Evolutionary conservation across 192 early-diverging fungal species (phyloP), one percentile per base, ranked within the genome.

Genomic region (Backusella sp.): DNA sequence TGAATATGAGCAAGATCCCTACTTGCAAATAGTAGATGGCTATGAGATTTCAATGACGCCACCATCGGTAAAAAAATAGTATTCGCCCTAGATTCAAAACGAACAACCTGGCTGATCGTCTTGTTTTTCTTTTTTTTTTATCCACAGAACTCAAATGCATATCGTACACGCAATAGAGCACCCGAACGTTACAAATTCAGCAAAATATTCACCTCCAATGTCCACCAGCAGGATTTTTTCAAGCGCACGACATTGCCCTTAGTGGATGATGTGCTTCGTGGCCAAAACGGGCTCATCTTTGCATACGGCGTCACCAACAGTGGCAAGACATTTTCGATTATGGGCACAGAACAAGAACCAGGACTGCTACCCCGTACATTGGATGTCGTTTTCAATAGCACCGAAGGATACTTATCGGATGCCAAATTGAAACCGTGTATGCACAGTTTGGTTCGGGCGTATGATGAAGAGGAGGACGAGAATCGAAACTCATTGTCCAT

Each of bases 241-340:
- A 84, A 89, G 26, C 81, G 87, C 14, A 87, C 86, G 0, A 88
- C 88, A 6, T 34, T 89, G 21, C 91, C 91, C 0, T 84, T 91
- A 11, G 75, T 93, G 11, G 65, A 73, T 15, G 86, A 91, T 28
- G 72, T 90, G 7, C 79, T 92, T 14, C 52, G 72, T 2, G 88
- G 91, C 3, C 87, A 86, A 71, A 90, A 92, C 66, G 87, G 85
- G 32, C 76, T 92, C 30, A 39, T 94, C 52, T 92, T 94, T 78
- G 84, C 91, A 3, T 93, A 93, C 66, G 92, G 93, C 3, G 86
- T 88, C 34, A 92, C 89, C 12, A 90, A 92, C 69, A 90, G 89
- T 26, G 93, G 92, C 46, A 93, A 93, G 73, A 91, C 92, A 1
- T 87, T 90, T 66, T 88, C 90, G 1, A 88, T 92, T 72, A 86